phyloP scores from a whole-genome alignment of 169 alveolate genomes.

The Plasmodium vivax region DNA sequence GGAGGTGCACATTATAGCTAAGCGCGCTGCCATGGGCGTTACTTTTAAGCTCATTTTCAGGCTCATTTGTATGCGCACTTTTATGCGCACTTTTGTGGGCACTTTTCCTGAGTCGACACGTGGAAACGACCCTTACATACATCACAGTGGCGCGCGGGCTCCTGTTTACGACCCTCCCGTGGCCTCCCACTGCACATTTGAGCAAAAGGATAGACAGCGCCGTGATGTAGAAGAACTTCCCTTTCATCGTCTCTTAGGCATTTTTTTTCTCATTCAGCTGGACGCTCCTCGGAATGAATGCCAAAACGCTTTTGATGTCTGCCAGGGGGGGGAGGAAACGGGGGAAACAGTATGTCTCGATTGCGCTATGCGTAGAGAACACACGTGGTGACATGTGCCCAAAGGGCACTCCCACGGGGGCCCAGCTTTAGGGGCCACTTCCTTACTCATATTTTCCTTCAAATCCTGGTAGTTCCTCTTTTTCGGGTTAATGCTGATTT shows the following conservation, averaged over 20 bases:
- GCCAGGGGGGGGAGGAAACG: neutral
- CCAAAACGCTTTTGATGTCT: constrained; percentile 57
- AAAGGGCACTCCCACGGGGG: neutral
- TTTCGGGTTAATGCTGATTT: constrained; percentile 46
- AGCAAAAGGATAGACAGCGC: neutral
- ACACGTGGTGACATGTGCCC: neutral
- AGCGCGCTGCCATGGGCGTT: neutral
- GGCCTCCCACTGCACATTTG: neutral
- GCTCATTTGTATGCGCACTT: neutral
- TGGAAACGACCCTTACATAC: neutral
- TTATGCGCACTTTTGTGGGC: neutral
- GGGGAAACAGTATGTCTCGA: neutral
- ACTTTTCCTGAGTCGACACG: neutral
- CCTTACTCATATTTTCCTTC: constrained; percentile 50
- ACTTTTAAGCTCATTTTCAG: neutral
- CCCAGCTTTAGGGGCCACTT: neutral
- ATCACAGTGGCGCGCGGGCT: neutral
- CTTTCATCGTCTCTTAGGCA: constrained; percentile 16
- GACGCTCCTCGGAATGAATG: constrained; percentile 62
- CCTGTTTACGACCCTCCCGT: neutral
- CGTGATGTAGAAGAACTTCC: neutral
- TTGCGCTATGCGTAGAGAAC: neutral
- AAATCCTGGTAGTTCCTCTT: constrained; percentile 64
- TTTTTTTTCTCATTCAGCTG: constrained; percentile 58
- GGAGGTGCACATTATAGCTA: constrained; percentile 27